These are phyloP conservation scores for Pseudocercospora fuligena DNA, from an alignment of 2,329 filamentous ascomycete genomes.

Conservation along the genomic window DNA sequence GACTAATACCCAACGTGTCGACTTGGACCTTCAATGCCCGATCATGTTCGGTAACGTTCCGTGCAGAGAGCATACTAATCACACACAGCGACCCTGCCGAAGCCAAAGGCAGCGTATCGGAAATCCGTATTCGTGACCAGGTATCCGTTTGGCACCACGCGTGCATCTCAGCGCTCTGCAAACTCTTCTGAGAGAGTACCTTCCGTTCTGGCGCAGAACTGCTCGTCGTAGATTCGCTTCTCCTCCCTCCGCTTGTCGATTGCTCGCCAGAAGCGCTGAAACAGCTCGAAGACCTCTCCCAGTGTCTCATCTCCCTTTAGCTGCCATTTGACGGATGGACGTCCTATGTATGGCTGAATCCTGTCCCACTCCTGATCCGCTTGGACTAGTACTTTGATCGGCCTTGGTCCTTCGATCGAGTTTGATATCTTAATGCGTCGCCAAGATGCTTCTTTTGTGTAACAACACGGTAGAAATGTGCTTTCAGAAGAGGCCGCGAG, in stretches of 20 bases:
- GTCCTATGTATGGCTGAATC: background rate
- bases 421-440: background rate
- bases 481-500: too few species aligned
- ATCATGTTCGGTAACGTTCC: background rate
- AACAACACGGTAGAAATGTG: background rate
- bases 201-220: background rate
- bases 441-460: background rate
- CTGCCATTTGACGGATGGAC: background rate
- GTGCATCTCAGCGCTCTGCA: background rate
- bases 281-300: background rate
- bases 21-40: background rate
- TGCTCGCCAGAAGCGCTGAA: background rate
- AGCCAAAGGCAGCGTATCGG: background rate
- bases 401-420: background rate
- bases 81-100: background rate
- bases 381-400: background rate
- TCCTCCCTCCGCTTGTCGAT: background rate
- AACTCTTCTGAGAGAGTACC: background rate
- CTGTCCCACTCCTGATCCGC: background rate
- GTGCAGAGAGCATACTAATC: too few species aligned
- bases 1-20: background rate
- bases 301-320: background rate
- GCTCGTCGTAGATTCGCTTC: background rate
- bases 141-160: background rate
- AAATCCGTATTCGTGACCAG: background rate